Conservation (phyloP, 2,329 filamentous ascomycete species). For the Alternaria triticina region DNA sequence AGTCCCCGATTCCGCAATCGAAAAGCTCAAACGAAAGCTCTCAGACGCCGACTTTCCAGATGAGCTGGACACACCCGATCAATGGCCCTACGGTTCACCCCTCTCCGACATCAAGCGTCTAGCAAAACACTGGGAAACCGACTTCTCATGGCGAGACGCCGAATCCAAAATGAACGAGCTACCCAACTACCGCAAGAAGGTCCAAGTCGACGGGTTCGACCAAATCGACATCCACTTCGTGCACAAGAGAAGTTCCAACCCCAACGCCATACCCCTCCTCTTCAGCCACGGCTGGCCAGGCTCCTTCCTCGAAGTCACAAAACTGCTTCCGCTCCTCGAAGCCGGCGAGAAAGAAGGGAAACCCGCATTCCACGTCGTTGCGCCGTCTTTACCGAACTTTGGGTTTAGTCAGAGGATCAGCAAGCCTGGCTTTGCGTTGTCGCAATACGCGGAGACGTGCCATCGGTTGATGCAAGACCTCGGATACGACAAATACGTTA, state of each 20-base stretch:
- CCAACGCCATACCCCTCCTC: conserved; percentile 67
- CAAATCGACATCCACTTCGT: conserved; percentile 69
- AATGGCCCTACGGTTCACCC: conserved; percentile 67
- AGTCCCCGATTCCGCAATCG: conserved; percentile 53
- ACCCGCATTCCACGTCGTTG: conserved; percentile 61
- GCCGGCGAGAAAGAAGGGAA: conserved; percentile 37
- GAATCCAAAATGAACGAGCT: conserved; percentile 66
- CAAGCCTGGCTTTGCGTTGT: conserved; percentile 63
- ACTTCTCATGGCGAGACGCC: conserved; percentile 66
- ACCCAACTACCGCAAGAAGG: conserved; percentile 63
- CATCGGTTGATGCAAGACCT: conserved; percentile 73
- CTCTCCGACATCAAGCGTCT: conserved; percentile 66
- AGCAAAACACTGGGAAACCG: conserved; percentile 61
- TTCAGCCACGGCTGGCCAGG: conserved; percentile 77
- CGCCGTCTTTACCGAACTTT: conserved; percentile 63
- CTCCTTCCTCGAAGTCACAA: conserved; percentile 70
- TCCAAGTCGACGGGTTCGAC: conserved; percentile 65
- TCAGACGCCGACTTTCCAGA: conserved; percentile 61
- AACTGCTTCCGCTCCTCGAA: conserved; percentile 60
- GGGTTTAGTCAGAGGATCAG: conserved; percentile 59
- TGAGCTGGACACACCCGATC: conserved; percentile 52
- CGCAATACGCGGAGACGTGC: conserved; percentile 68
- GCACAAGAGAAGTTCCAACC: conserved; percentile 60
- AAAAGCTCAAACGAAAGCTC: conserved; percentile 64
- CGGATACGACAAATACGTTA: conserved; percentile 65